Base-by-base conservation (phyloP, 805 yeast genomes). In the Cyberlindnera subsufficiens region DNA sequence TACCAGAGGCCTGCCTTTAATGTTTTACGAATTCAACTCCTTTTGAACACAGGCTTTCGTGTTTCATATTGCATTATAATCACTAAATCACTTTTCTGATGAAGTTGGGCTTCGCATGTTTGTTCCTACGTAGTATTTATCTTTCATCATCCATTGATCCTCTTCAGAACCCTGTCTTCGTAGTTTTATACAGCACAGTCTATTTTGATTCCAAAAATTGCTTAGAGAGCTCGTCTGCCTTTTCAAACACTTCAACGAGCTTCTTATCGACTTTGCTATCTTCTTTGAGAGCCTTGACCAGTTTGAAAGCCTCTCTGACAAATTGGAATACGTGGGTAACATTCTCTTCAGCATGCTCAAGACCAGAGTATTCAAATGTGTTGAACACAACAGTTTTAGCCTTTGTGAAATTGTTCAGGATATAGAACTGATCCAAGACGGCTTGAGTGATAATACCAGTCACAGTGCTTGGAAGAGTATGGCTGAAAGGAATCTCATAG, bases 401-500 rank as follows among this genome's bases (percentile, higher is more conserved):
- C 6, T 15, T 25, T 5, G 16, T 20, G 13, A 38, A 22, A 25
- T 38, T 31, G 7, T 20, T 22, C 22, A 14, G n/a, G 17, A 17
- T 16, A 3, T 16, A 27, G 29, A 25, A 50, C n/a, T 50, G 31
- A 16, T 59, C 61, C 15, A 60, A 37, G n/a, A 51, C 37, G 3
- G 75, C 64, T 53, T 78, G 79, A 6, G 74, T 65, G 4, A 82
- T 67, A 10, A 83, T 70, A 7, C 86, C 91, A 53, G 80, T 59
- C 13, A 84, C 65, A 1, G 87, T 78, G 54, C 72, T 82, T 45
- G 86, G 82, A 29, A 77, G 60, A 34, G 68, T 66, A 22, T 58
- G 59, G 44, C 68, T 73, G 55, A 85, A 86, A 10, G 96, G 96
- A 39, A 83, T 54, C 45, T 74, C 69, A 11, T 64, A 53, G 3